Percentiles rank a stretch among this genome's conserved stretches.
phyloP scores from a whole-genome alignment of 352 stramenopile species.

The Phytopythium delawarense region DNA sequence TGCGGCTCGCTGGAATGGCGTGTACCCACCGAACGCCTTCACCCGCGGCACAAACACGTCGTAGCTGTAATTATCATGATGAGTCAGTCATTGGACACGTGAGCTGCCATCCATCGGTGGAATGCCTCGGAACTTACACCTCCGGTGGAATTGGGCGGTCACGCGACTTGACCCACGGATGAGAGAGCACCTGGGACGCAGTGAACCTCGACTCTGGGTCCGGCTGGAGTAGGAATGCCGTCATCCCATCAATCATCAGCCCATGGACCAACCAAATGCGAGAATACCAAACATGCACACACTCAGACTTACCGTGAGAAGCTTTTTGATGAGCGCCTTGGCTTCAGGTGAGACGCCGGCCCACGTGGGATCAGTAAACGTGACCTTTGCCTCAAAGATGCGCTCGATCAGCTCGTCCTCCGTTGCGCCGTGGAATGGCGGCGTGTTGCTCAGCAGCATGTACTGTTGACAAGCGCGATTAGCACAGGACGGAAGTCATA shows the following conservation, averaged over 20 bases:
- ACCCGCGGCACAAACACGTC: constrained; percentile 62
- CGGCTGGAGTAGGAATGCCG: constrained; percentile 18
- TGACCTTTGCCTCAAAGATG: constrained; percentile 64
- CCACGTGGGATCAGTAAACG: constrained; percentile 51
- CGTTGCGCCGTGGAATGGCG: constrained; percentile 59
- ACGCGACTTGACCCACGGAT: constrained; percentile 71
- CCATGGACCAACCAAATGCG: neutral
- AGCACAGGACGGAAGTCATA: neutral
- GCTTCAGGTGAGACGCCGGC: constrained; percentile 51
- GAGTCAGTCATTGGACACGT: neutral
- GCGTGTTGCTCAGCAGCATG: constrained; percentile 79
- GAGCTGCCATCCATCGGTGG: neutral
- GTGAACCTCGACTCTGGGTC: constrained; percentile 51
- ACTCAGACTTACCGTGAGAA: constrained; percentile 45
- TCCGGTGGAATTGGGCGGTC: constrained; percentile 26
- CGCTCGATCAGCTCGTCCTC: constrained; percentile 74
- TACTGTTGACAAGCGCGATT: constrained; percentile 28
- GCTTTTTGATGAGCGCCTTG: constrained; percentile 66
- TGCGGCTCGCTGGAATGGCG: constrained; percentile 49
- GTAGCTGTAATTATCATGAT: constrained; percentile 20
- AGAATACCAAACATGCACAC: neutral
- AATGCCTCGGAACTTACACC: constrained; percentile 24
- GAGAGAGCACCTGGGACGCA: constrained; percentile 52
- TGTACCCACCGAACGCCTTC: constrained; percentile 67
- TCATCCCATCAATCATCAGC: neutral